A percentile compares a stretch with the other conserved stretches of the same genome.
phyloP scores from a whole-genome alignment of 2,329 filamentous ascomycete species.

The Neonectria coccinea region DNA sequence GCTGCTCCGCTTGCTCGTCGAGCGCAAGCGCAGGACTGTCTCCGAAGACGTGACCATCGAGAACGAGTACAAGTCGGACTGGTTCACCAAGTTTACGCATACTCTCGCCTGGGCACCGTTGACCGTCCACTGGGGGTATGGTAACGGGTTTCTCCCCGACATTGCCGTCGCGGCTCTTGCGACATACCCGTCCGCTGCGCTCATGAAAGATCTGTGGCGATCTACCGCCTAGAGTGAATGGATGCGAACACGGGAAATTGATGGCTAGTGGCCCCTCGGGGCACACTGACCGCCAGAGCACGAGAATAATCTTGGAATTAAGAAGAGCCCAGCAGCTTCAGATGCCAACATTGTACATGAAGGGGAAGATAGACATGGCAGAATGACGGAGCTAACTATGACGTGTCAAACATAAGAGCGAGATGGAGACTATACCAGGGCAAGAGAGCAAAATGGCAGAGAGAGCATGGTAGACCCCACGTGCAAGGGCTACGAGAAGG shows the following conservation, averaged over 20 bases:
- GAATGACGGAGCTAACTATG: neutral
- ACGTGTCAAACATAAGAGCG: neutral
- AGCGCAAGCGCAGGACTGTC: constrained; percentile 56
- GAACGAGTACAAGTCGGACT: constrained; percentile 60
- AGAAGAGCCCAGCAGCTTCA: neutral
- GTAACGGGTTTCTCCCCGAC: constrained; percentile 66
- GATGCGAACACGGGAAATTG: neutral
- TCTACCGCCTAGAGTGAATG: constrained; percentile 47
- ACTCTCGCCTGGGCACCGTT: constrained; percentile 84
- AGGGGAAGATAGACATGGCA: neutral
- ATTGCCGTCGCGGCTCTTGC: constrained; percentile 56
- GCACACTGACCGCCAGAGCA: neutral
- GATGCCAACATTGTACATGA: constrained; percentile 15
- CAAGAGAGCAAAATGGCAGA: neutral
- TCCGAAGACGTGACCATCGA: constrained; percentile 50
- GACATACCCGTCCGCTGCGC: constrained; percentile 57
- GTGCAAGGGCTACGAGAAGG: constrained; percentile 9
- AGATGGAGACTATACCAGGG: neutral
- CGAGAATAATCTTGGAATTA: neutral
- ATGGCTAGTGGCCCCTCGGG: neutral
- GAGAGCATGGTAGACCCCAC: constrained; percentile 1
- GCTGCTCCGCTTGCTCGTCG: constrained; percentile 71
- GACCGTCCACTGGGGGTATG: constrained; percentile 84
- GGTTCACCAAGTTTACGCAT: constrained; percentile 74
- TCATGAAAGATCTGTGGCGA: constrained; percentile 60